Evolutionary conservation across 306 rosid species (phyloP), one percentile per base, ranked within the genome.

Genomic region (Cotoneaster glaucophyllus): DNA sequence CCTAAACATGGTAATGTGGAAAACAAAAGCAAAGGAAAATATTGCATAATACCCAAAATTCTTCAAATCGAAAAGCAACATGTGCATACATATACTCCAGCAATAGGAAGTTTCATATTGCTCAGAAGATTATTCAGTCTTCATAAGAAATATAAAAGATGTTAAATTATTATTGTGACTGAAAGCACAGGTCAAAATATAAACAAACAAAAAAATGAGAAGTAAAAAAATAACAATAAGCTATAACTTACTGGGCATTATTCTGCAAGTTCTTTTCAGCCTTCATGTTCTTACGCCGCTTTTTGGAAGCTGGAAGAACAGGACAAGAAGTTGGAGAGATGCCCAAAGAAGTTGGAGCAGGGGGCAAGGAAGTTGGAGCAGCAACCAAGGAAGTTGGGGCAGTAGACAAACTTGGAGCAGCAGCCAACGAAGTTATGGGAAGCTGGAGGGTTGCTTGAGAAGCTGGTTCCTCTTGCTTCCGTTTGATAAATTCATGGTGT

Each of bases 201-300:
- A 19, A 34, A 34, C 8, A 4, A 66, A 26, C 5, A 25, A 25
- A 44, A 9, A 44, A 26, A 19, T 12, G 18, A 29, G 52, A 74
- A 75, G 54, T 29, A 34, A 3, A 25, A 25, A 1, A 18, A 74
- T 13, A 41, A 13, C 32, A 58, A 75, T 9, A 26, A 32, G 53
- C 19, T 48, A 48, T 9, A 69, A 64, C 93, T 80, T 85, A 89
- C 92, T 5, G 59, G 31, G 83, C 25, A 52, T 76, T 80, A 62
- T 11, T 8, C 29, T 77, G 84, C 54, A 63, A 2, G 79, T 71
- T 85, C 83, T 86, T 89, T 22, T 77, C 77, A 29, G 89, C 76
- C 82, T 72, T 77, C 77, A 78, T 80, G 79, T 76, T 86, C 83
- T 67, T 86, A 32, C 77, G 78, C 4, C 89, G 73, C 82, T 57